Base-by-base conservation (phyloP, 257 asterid species). In the Lavandula angustifolia region DNA sequence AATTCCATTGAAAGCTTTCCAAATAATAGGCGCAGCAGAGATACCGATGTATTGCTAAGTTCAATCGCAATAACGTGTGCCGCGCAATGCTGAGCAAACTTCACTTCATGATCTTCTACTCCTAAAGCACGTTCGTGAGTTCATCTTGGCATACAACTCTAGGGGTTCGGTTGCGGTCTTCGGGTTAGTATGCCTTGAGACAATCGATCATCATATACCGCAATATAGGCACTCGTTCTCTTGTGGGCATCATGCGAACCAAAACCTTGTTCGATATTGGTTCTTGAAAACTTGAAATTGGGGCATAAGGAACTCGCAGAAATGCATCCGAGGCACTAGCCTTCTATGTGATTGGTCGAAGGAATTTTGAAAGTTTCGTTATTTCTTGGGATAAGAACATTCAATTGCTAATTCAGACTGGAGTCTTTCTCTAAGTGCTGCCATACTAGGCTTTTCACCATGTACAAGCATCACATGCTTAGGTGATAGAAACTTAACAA, bases 381-480 rank as follows among this genome's bases (percentile, higher is more conserved):
- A 50, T 89, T 88, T 71, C 1, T n/a, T n/a, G n/a, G 96, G 95
- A 68, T 76, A 70, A 35, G 66, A 84, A 66, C 95, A 88, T 52
- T 47, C 76, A 46, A 92, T 89, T 66, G 61, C 78, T 63, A 81
- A 54, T 35, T 89, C 96, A 6, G 83, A 76, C 74, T 76, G 76
- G 53, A 85, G 76, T 72, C 62, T 88, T 51, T 81, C 85, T 66
- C 68, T 78, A 3, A 88, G 90, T 33, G 43, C 12, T 47, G 73
- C 94, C 96, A 91, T 88, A 69, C 80, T 83, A 43, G 87, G 95
- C 77, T 85, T 89, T 53, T 89, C 98, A 11, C 95, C 95, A 60
- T 86, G 96, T 18, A 92, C 95, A 43, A 92, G 95, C 44, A 87
- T 73, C 56, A 88, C 95, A 50, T 92, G 82, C 75, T 92, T 88